Base-by-base conservation (phyloP, 345 rosid genomes). In the Microcos paniculata region DNA sequence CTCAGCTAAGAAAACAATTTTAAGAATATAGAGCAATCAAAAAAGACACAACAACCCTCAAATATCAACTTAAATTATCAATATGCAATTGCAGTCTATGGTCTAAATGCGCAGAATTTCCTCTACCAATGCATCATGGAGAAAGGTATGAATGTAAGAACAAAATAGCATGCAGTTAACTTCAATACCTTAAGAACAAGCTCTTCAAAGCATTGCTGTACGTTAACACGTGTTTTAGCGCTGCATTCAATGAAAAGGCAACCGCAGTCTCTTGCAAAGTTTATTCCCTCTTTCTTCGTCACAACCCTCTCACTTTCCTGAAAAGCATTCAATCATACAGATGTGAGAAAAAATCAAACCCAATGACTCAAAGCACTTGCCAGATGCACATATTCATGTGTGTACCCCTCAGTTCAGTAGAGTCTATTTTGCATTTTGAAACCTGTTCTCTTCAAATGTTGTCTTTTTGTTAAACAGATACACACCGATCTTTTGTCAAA, bases 181-280 rank as follows among this genome's bases (percentile, higher is more conserved):
- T 62, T 55, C n/a, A 53, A 46, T 77, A 84, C 90, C 91, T 88
- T 88, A 38, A 90, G 67, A 75, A 88, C 89, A 77, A 90, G 91
- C 75, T 88, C 93, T 78, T 88, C 91, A 56, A 90, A 90, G 79
- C 91, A 88, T 19, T 88, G 90, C 61, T 88, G 83, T 7, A 88
- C 91, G 33, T 90, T 90, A 15, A 75, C 79, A 3, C 87, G 87
- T 49, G 91, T 90, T 83, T 86, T 90, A 12, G 91, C 93, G 69
- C 93, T 88, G 80, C 93, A 90, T 78, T 90, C 93, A 9, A 85
- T 81, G 74, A 90, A 90, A 62, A 90, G 88, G 81, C 93, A 90
- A 23, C 93, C 93, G 61, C 80, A 79, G 71, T 88, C 87, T 84
- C 90, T 80, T 0, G 93, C 93, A 73, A 88, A 85, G 74, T 85